These are phyloP conservation scores for Sporothrix sp. DNA, from an alignment of 2,329 filamentous ascomycete genomes.

Conservation along the genomic window DNA sequence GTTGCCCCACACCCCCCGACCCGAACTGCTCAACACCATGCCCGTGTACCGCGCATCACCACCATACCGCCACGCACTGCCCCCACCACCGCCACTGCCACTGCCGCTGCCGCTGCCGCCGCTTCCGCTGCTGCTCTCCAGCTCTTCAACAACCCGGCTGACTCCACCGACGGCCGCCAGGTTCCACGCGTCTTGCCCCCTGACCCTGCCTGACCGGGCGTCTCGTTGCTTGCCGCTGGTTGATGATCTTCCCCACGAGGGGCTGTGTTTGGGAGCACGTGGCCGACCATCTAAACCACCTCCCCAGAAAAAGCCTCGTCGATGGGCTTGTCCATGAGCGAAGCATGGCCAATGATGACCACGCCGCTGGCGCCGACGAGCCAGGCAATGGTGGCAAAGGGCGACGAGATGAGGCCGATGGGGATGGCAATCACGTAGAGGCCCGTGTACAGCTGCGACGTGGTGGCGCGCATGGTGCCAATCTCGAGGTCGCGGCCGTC, in stretches of 20 bases:
- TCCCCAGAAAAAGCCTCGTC: conserved; percentile 99
- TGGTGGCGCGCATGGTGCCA: conserved; percentile 70
- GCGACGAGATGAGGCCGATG: conserved; percentile 74
- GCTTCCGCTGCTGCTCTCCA: conserved; percentile 46
- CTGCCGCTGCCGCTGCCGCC: conserved; percentile 41
- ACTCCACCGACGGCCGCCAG: conserved; percentile 17
- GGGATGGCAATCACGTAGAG: conserved; percentile 77
- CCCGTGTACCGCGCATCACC: conserved; percentile 28
- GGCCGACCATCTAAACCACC: conserved; percentile 99
- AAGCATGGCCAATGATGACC: conserved; percentile 86
- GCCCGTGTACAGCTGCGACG: conserved; percentile 88
- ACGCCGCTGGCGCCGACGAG: conserved; percentile 91
- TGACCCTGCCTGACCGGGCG: conserved; percentile 26
- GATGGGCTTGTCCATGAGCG: conserved; percentile 96
- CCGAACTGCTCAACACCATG: conserved; percentile 21
- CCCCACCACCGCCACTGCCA: conserved; percentile 40
- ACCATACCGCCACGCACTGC: conserved; percentile 3
- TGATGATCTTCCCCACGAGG: conserved; percentile 99
- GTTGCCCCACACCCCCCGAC: conserved; percentile 38
- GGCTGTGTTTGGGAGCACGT: conserved; percentile 92
- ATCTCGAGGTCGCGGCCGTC: conserved; percentile 81
- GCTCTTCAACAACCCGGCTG: conserved; percentile 53
- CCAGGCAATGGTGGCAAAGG: conserved; percentile 81
- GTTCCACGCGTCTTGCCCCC: conserved; percentile 26
- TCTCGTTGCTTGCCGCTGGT: conserved; percentile 36